Percentiles rank a stretch among this genome's conserved stretches.
These are phyloP conservation scores for Arabis hirsuta DNA, from an alignment of 345 rosid genomes.

Conservation along the genomic window DNA sequence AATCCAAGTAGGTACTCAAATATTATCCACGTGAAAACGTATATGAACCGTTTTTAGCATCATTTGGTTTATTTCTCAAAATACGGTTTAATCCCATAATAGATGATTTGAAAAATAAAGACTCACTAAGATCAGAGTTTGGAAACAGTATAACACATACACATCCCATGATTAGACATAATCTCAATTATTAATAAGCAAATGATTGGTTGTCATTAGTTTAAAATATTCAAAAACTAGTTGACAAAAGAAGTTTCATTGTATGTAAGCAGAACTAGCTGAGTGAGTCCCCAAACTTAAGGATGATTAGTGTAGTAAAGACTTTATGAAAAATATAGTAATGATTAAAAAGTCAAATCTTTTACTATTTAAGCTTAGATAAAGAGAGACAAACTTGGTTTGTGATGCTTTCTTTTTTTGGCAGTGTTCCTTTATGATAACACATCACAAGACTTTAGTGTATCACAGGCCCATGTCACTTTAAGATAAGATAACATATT, in stretches of 20 bases:
- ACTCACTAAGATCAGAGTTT: neutral
- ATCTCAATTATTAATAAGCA: conserved; percentile 19
- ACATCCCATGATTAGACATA: conserved; percentile 24
- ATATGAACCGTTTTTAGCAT: too few species aligned
- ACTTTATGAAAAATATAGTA: neutral
- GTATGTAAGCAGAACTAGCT: neutral
- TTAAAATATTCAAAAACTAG: neutral
- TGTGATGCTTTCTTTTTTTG: conserved; percentile 37
- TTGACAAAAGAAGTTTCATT: conserved; percentile 12
- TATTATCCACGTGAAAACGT: conserved; percentile 13
- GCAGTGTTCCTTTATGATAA: conserved; percentile 49
- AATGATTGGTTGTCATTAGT: conserved; percentile 39
- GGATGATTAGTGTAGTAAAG: conserved; percentile 31
- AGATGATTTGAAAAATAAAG: too few species aligned
- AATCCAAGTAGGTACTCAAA: conserved; percentile 8
- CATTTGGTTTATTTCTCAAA: neutral
- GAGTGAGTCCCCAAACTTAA: conserved; percentile 27
- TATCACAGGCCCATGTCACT: conserved; percentile 40
- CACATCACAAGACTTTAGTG: conserved; percentile 41
- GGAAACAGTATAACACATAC: neutral
- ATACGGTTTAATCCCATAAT: neutral
- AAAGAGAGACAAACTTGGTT: conserved; percentile 42
- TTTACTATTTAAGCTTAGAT: conserved; percentile 7
- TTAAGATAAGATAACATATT: conserved; percentile 48
- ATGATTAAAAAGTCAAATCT: conserved; percentile 37